These are phyloP conservation scores for Bolboschoenoplectus hybrid DNA, from an alignment of 202 grass and related monocot genomes.

Conservation along the genomic window DNA sequence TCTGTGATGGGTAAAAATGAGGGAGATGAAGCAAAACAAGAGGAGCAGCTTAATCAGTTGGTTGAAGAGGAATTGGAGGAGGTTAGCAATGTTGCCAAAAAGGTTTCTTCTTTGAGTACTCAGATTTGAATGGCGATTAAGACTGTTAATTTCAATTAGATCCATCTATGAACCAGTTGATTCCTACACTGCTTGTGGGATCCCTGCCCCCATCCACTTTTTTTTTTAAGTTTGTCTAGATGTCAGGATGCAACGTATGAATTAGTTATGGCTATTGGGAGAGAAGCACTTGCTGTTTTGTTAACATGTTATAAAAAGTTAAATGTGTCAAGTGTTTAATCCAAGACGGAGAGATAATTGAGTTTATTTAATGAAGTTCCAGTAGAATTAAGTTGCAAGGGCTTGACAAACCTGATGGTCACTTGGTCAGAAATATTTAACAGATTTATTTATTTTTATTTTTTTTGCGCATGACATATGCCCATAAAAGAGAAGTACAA, in stretches of 20 bases:
- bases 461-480: background rate
- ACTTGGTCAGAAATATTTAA: background rate
- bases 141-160: background rate
- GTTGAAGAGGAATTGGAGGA: slow-evolving; percentile 71
- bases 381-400: background rate
- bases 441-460: background rate
- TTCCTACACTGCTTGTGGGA: background rate
- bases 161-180: background rate
- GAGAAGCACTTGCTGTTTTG: slow-evolving; percentile 4
- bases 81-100: slow-evolving; percentile 59
- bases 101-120: slow-evolving; percentile 47
- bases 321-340: background rate
- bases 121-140: slow-evolving; percentile 11
- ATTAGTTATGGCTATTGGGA: background rate
- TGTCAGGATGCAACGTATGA: background rate
- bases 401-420: background rate
- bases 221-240: slow-evolving; percentile 4
- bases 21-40: slow-evolving; percentile 61
- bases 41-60: slow-evolving; percentile 74
- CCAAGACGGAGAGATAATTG: background rate
- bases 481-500: background rate
- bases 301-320: background rate
- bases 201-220: background rate
- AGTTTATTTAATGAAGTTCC: slow-evolving; percentile 15
- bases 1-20: slow-evolving; percentile 44